Conservation (phyloP, 805 yeast species). For the Ogataea paraovalis region DNA sequence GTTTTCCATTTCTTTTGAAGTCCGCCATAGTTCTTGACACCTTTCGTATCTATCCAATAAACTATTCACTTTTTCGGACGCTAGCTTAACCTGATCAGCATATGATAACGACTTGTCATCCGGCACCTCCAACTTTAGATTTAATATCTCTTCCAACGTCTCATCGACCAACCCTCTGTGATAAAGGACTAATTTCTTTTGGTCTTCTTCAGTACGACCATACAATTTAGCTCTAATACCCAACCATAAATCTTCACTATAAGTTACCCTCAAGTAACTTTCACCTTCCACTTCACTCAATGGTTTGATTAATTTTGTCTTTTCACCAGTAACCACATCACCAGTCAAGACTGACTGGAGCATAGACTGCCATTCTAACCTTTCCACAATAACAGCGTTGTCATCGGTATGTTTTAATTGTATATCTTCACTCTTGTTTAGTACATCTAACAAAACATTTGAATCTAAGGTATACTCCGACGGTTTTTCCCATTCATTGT, state of each 20-base stretch:
- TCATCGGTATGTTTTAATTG: constrained; percentile 27
- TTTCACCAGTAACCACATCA: constrained; percentile 89
- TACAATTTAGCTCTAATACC: constrained; percentile 79
- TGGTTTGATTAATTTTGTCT: constrained; percentile 64
- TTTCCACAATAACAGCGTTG: constrained; percentile 49
- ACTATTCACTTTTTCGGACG: constrained; percentile 47
- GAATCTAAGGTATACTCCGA: constrained; percentile 34
- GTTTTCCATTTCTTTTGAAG: constrained; percentile 67
- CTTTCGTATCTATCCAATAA: constrained; percentile 60
- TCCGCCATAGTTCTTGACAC: constrained; percentile 76
- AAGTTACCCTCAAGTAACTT: constrained; percentile 47
- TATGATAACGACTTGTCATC: constrained; percentile 21
- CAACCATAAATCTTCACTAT: constrained; percentile 78
- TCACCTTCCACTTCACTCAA: constrained; percentile 39
- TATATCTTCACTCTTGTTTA: constrained; percentile 34
- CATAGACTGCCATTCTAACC: constrained; percentile 97
- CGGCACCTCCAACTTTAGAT: constrained; percentile 53
- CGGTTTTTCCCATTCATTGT: constrained; percentile 31
- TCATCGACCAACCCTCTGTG: constrained; percentile 70
- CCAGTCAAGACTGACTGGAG: constrained; percentile 86
- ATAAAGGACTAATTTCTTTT: constrained; percentile 61
- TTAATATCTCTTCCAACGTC: constrained; percentile 62
- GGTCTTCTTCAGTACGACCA: constrained; percentile 78
- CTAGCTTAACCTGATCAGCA: constrained; percentile 28
- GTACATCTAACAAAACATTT: constrained; percentile 30